Evolutionary conservation across 768 basidiomycete species (phyloP).

Genomic region (Phaeotremella skinneri): DNA sequence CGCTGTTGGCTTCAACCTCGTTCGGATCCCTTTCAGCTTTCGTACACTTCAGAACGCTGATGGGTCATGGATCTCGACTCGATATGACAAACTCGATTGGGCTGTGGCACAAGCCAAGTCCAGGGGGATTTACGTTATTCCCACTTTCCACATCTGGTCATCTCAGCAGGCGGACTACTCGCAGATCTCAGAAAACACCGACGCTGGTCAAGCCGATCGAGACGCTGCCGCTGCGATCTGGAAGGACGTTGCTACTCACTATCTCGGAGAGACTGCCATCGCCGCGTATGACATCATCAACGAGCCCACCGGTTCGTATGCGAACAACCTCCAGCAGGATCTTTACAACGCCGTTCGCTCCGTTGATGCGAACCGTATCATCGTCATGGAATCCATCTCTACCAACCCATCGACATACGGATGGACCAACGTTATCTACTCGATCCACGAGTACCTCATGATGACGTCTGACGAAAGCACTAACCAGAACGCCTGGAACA

Average conservation of each 20-base stretch:
- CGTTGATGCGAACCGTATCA: slow-evolving; percentile 40
- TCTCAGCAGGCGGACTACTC: slow-evolving; percentile 37
- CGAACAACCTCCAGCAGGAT: slow-evolving; percentile 39
- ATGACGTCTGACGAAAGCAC: slow-evolving; percentile 31
- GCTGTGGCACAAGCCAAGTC: slow-evolving; percentile 39
- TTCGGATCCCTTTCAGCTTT: slow-evolving; percentile 39
- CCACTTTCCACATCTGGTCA: slow-evolving; percentile 47
- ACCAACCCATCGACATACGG: slow-evolving; percentile 37
- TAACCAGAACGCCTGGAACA: slow-evolving; percentile 28
- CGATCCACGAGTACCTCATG: slow-evolving; percentile 46
- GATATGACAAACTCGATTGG: slow-evolving; percentile 40
- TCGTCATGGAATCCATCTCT: slow-evolving; percentile 40
- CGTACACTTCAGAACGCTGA: slow-evolving; percentile 33
- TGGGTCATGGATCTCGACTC: slow-evolving; percentile 34
- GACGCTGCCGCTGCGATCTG: slow-evolving; percentile 34
- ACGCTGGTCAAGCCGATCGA: slow-evolving; percentile 27
- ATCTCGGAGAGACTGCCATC: slow-evolving; percentile 37
- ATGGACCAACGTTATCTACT: slow-evolving; percentile 48
- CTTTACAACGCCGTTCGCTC: slow-evolving; percentile 43
- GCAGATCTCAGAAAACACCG: slow-evolving; percentile 37
- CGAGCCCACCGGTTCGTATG: slow-evolving; percentile 41
- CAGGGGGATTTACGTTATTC: slow-evolving; percentile 39
- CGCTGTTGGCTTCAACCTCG: slow-evolving; percentile 38
- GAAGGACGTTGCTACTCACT: slow-evolving; percentile 40
- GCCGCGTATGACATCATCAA: slow-evolving; percentile 44